Conservation (phyloP, 192 early-diverging fungal genomes). For the Umbelopsis ramanniana region DNA sequence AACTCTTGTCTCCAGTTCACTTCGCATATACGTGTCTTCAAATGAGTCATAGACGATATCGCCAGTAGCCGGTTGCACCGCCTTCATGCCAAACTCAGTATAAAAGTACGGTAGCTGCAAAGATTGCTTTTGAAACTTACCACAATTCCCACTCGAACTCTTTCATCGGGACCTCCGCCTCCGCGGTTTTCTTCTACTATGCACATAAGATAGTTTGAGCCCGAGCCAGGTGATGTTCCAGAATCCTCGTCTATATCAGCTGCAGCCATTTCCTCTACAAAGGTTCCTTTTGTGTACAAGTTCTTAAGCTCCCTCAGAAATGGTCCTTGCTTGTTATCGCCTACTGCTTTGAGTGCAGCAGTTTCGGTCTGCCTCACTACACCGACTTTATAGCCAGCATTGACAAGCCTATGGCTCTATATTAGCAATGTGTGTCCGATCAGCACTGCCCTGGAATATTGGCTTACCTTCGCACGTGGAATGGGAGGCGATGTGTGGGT, state of each 20-base stretch:
- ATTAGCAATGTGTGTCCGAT: neutral
- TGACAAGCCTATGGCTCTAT: slow-evolving; percentile 60
- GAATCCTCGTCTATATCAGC: slow-evolving; percentile 35
- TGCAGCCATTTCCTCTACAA: slow-evolving; percentile 46
- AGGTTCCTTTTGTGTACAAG: slow-evolving; percentile 72
- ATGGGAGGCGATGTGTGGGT: slow-evolving; percentile 74
- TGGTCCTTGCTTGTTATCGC: slow-evolving; percentile 67
- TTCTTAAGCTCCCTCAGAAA: slow-evolving; percentile 70
- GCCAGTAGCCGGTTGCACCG: slow-evolving; percentile 68
- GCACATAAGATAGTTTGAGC: slow-evolving; percentile 55
- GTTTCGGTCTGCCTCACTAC: slow-evolving; percentile 85
- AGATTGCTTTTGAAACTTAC: neutral
- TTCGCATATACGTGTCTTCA: slow-evolving; percentile 62
- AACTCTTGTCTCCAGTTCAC: slow-evolving; percentile 72
- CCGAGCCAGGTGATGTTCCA: slow-evolving; percentile 18
- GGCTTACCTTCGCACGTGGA: slow-evolving; percentile 79
- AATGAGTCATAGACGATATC: slow-evolving; percentile 77
- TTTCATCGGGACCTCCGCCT: slow-evolving; percentile 49
- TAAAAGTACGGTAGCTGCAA: no score
- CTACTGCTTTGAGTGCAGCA: slow-evolving; percentile 81
- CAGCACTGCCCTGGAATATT: neutral
- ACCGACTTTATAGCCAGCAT: slow-evolving; percentile 86
- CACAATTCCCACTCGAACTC: slow-evolving; percentile 50
- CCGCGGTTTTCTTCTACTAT: slow-evolving; percentile 49
- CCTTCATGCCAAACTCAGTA: slow-evolving; percentile 26